Evolutionary conservation across 1,284 basidiomycete species (phyloP), one percentile per base, ranked within the genome.

Genomic region (Ustilago tritici): DNA sequence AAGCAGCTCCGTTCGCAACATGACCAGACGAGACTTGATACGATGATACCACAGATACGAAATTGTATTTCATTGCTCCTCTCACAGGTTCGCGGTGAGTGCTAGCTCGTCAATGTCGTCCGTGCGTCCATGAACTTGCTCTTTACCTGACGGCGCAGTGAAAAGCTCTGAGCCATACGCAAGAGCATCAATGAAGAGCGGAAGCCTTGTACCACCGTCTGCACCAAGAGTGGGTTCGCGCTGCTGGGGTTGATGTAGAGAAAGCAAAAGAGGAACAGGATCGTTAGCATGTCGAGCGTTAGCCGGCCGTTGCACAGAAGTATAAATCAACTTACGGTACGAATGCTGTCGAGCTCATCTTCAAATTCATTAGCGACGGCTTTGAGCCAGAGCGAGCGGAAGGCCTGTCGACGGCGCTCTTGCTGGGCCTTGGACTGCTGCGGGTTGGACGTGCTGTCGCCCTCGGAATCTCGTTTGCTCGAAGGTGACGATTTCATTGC

Each of bases 131-230:
- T 47, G 11, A n/a, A 17, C n/a, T 23, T 34, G 50, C 8, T 47
- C 47, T 36, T 47, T 41, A 10, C 15, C 11, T 19, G 46, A 23
- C 2, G 40, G 40, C 17, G 70, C 34, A 4, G 61, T 43, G 49
- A 79, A 73, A 28, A 76, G 63, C 41, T 80, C 81, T 12, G 71
- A 70, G 8, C 81, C 81, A 10, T 73, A 67, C 3, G 72, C 68
- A 3, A 82, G 68, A 14, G 78, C 79, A 53, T 82, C 79, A 58
- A 82, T 80, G 46, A 82, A 78, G 19, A 82, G 70, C 10, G 79
- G 71, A 8, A 82, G 67, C 10, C 76, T 65, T 1, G 80, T 80
- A 1, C 76, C 76, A 8, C 76, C 76, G 19, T 78, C 76, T 12
- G 76, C 76, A 17, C 76, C 76, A 4, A 78, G 70, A 3, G 76